Evolutionary conservation across 2,329 filamentous ascomycete genomes (phyloP).

Genomic region (Scedosporium boydii): DNA sequence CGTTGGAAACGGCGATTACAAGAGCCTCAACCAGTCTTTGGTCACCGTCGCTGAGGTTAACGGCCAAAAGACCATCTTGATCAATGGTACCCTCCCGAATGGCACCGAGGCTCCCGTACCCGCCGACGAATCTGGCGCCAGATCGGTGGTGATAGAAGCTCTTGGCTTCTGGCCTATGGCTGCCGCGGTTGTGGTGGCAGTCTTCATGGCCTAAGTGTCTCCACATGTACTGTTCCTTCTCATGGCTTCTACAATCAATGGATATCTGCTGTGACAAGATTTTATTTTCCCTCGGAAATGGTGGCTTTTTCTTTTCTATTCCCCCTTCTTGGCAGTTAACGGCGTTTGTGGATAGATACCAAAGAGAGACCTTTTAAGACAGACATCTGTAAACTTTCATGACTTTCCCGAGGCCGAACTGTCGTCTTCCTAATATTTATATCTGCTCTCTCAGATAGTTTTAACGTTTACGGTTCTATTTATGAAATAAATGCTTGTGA

Average conservation of each 20-base stretch:
- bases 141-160: constrained; percentile 23
- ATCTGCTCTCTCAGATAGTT: not conserved
- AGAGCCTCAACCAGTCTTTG: constrained; percentile 48
- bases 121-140: constrained; percentile 21
- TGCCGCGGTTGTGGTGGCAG: constrained; percentile 32
- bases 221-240: not conserved
- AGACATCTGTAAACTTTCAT: not conserved
- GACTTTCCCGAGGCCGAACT: not conserved
- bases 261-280: not conserved
- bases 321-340: not conserved
- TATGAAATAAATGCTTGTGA: not conserved
- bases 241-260: not conserved
- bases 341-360: not conserved
- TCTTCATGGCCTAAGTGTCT: constrained; percentile 28
- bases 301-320: not conserved
- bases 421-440: not conserved
- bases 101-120: constrained; percentile 46
- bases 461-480: not conserved
- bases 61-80: constrained; percentile 52
- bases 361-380: not conserved
- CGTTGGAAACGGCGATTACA: constrained; percentile 56
- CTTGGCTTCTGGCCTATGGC: constrained; percentile 42
- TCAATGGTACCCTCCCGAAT: constrained; percentile 69
- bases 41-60: constrained; percentile 50
- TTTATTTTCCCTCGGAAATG: not conserved